Base-by-base conservation (phyloP, 2,329 filamentous ascomycete species). In the Hypoxylon sp. region DNA sequence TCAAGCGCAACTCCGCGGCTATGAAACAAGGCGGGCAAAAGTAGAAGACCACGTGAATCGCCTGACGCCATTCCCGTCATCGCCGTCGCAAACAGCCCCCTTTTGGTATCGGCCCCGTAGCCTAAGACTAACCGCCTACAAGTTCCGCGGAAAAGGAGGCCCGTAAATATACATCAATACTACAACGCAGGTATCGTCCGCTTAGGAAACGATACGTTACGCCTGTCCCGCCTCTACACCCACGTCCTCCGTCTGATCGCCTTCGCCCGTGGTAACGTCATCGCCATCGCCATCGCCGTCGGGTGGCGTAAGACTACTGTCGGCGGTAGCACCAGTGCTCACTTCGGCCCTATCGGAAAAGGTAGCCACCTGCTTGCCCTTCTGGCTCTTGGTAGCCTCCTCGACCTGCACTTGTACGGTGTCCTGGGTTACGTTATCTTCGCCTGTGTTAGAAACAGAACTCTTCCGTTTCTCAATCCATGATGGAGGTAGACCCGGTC, bases 401-500 rank as follows among this genome's bases (percentile, higher is more conserved):
- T 75, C 73, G 46, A 80, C 77, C 58, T 79, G 75, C 17, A 80
- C 79, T 51, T 76, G 70, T 34, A 77, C 75, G 8, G 72, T 75
- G 10, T 72, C 72, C 47, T 75, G 72, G 30, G 67, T 70, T 26
- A 72, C 72, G 46, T 69, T 72, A 3, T 72, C 72, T 19, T 70
- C 71, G 11, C 49, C 55, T 44, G 65, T 62, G 32, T 69, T 72
- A 19, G 59, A 41, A 26, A 51, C 2, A 28, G 6, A 32, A 19
- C 63, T 34, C 54, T 68, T 72, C 32, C 73, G 67, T 37, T 69
- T 70, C 49, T 80, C 78, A 17, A 80, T 24, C 86, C 86, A 88
- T 0, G 80, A 81, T 2, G 87, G 87, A 0, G 87, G 87, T 17
- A 89, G 76, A 1, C 87, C 87, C 2, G 87, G 87, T 1, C 87